phyloP scores from a whole-genome alignment of 805 yeast species.

The Ogataea pignaliae region DNA sequence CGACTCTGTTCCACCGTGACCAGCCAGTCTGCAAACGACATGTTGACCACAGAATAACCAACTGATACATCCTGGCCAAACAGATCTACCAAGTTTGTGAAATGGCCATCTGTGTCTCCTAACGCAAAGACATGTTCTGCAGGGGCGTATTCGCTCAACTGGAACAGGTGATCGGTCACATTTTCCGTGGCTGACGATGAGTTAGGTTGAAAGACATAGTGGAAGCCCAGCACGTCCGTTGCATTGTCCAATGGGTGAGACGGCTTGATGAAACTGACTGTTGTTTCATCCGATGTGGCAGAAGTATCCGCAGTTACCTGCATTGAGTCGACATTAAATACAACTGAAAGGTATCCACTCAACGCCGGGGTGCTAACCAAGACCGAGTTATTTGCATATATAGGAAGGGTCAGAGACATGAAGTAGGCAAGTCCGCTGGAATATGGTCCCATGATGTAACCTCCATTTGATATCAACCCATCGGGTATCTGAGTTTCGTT shows the following conservation, averaged over 20 bases:
- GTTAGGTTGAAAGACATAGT: slow-evolving; percentile 39
- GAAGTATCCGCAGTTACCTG: slow-evolving; percentile 37
- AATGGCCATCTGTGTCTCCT: slow-evolving; percentile 36
- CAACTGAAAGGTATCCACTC: slow-evolving; percentile 67
- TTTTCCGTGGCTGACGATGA: neutral
- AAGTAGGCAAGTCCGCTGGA: slow-evolving; percentile 43
- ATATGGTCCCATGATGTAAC: slow-evolving; percentile 66
- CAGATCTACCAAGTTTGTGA: slow-evolving; percentile 34
- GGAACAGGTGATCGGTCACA: slow-evolving; percentile 2
- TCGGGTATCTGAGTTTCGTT: slow-evolving; percentile 34
- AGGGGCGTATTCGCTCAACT: slow-evolving; percentile 17
- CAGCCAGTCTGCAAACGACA: slow-evolving; percentile 57
- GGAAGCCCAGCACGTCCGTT: slow-evolving; percentile 31
- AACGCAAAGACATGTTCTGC: slow-evolving; percentile 18
- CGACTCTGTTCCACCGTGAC: slow-evolving; percentile 65
- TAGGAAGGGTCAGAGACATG: slow-evolving; percentile 75
- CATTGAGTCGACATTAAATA: slow-evolving; percentile 43
- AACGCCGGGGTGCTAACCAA: slow-evolving; percentile 52
- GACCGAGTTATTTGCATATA: slow-evolving; percentile 70
- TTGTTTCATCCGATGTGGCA: slow-evolving; percentile 34
- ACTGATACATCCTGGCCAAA: slow-evolving; percentile 42
- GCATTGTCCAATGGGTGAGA: slow-evolving; percentile 17
- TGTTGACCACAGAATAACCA: slow-evolving; percentile 48
- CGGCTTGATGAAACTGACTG: slow-evolving; percentile 24
- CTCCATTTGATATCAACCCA: slow-evolving; percentile 36